Percentiles rank a stretch among this genome's conserved stretches.
These are phyloP conservation scores for Physcomitrium patens DNA, from an alignment of 225 moss, liverwort and hornwort species.

Conservation along the genomic window DNA sequence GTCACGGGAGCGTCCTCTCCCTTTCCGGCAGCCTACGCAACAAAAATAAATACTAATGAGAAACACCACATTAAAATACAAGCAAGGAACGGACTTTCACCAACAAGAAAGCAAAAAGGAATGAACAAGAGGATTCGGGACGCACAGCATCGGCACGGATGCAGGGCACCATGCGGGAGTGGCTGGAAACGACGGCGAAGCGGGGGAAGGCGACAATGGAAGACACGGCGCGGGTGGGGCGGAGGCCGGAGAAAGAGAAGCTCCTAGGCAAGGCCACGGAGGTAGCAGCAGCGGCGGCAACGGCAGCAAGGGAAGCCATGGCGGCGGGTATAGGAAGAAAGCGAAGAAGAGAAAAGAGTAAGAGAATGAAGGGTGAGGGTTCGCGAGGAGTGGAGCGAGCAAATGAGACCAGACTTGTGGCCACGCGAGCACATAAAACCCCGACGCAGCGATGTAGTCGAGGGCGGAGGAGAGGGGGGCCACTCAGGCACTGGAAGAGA, in stretches of 20 bases:
- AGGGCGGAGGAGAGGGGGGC: no score
- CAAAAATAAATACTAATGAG: neutral
- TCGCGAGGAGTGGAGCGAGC: no score
- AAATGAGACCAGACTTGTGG: no score
- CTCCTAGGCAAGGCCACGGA: conserved; percentile 17
- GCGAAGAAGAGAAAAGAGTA: no score
- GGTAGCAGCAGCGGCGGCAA: conserved; percentile 20
- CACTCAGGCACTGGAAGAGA: no score
- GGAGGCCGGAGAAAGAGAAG: conserved; percentile 36
- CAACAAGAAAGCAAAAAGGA: neutral
- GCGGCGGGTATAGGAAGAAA: neutral
- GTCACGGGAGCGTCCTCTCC: no score
- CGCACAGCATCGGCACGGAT: conserved; percentile 20
- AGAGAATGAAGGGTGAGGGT: neutral
- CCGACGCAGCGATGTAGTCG: no score
- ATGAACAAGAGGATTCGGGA: neutral
- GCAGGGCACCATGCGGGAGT: neutral
- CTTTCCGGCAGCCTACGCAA: conserved; percentile 25
- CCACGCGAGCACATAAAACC: no score
- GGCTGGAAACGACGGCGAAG: conserved; percentile 21
- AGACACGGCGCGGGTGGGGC: conserved; percentile 10
- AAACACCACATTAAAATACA: neutral
- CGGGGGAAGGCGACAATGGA: neutral
- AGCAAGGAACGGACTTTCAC: neutral
- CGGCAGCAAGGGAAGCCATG: conserved; percentile 40